Conservation (phyloP, 495 filamentous ascomycete species). For the Collariella sp. region DNA sequence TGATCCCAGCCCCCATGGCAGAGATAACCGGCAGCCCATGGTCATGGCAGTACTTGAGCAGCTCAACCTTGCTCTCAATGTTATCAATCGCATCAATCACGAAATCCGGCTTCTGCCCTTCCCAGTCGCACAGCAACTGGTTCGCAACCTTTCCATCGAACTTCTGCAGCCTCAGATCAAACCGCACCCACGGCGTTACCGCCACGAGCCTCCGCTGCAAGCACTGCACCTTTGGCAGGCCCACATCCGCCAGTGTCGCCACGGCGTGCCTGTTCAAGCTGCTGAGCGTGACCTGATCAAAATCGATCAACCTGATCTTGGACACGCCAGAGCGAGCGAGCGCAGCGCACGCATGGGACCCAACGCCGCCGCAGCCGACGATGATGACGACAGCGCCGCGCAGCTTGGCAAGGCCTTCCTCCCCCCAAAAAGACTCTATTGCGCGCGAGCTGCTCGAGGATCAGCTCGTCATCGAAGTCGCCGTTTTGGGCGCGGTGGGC, state of each 20-base stretch:
- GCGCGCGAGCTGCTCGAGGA: slow-evolving; percentile 90
- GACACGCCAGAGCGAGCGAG: slow-evolving; percentile 83
- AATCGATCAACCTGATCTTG: slow-evolving; percentile 85
- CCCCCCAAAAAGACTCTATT: slow-evolving; percentile 87
- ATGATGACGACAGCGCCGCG: slow-evolving; percentile 77
- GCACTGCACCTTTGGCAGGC: slow-evolving; percentile 86
- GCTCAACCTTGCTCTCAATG: slow-evolving; percentile 88
- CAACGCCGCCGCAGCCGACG: slow-evolving; percentile 90
- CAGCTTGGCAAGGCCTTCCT: slow-evolving; percentile 68
- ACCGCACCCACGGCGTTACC: slow-evolving; percentile 82
- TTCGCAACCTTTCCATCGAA: slow-evolving; percentile 50
- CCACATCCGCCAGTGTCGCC: slow-evolving; percentile 87
- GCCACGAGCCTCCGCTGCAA: slow-evolving; percentile 69
- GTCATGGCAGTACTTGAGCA: slow-evolving; percentile 79
- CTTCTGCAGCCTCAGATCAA: slow-evolving; percentile 80
- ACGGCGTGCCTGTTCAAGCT: slow-evolving; percentile 92
- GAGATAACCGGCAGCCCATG: slow-evolving; percentile 73
- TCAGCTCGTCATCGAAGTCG: slow-evolving; percentile 90
- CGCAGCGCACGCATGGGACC: slow-evolving; percentile 80
- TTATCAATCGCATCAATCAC: slow-evolving; percentile 98
- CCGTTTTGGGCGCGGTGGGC: slow-evolving; percentile 74
- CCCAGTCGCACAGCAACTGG: slow-evolving; percentile 54
- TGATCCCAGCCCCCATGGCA: slow-evolving; percentile 96
- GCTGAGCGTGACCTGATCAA: slow-evolving; percentile 93
- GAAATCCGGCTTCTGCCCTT: slow-evolving; percentile 63